Conservation (phyloP, 768 basidiomycete species). For the Trametes coccinea region DNA sequence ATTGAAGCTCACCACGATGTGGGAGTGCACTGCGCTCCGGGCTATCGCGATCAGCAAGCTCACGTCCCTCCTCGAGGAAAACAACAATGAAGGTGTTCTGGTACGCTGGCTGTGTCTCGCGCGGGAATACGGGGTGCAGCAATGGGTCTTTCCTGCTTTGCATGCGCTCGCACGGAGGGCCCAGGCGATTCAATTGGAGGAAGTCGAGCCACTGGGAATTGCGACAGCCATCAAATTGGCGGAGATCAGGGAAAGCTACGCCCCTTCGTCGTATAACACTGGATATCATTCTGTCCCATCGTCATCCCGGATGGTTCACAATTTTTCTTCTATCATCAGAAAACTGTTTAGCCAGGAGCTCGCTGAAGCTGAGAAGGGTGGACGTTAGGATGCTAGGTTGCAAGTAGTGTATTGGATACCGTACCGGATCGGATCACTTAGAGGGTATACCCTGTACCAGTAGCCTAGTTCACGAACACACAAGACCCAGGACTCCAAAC, state of each 20-base stretch:
- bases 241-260: slow-evolving; percentile 12
- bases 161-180: slow-evolving; percentile 5
- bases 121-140: slow-evolving; percentile 18
- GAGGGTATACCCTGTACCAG: too few species aligned
- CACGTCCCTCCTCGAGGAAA: slow-evolving; percentile 11
- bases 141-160: slow-evolving; percentile 26
- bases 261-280: too few species aligned
- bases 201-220: slow-evolving; percentile 12
- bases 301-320: background rate
- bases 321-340: background rate
- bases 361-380: too few species aligned
- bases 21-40: slow-evolving; percentile 10
- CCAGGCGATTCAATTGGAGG: slow-evolving; percentile 2
- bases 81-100: background rate
- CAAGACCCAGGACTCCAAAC: too few species aligned
- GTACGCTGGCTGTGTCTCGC: slow-evolving; percentile 23
- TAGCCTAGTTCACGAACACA: too few species aligned
- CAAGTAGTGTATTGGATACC: too few species aligned
- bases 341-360: background rate
- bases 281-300: background rate
- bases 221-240: slow-evolving; percentile 9
- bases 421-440: too few species aligned
- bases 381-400: too few species aligned
- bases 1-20: slow-evolving; percentile 20
- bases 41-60: slow-evolving; percentile 18